Evolutionary conservation across 257 asterid species (phyloP), one percentile per base, ranked within the genome.

Genomic region (Eucommia ulmoides): DNA sequence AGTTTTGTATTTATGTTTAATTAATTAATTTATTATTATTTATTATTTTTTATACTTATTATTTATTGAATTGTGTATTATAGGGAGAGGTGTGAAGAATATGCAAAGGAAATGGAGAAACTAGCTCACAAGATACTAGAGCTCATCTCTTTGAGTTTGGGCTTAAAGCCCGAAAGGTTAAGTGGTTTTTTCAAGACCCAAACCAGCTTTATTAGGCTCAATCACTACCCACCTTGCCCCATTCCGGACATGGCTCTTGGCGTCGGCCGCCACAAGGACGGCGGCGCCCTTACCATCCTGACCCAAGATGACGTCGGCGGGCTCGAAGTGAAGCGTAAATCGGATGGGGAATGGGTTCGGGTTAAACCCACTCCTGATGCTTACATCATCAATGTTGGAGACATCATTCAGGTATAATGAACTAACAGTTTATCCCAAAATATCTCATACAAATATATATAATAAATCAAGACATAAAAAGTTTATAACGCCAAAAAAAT

Each of bases 231-330:
- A 0, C 74, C 80, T 0, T 85, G 93, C 59, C 92, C 92, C 8
- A 50, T 67, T 22, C 92, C 95, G 25, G 60, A 79, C n/a, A 66
- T 82, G 33, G 88, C 83, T 50, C 87, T 85, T 9, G 93, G 95
- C 1, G 84, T 80, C 2, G 88, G 92, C n/a, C 53, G 81, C 11
- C 94, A 83, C 65, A 83, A 77, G 71, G 94, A 80, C 25, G 78
- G 72, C 0, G 87, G 75, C 23, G 76, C 74, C 23, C 38, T 29
- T 5, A 29, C 38, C 38, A 29, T 29, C 38, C 38, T 29, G 38
- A 12, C 38, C 7, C 38, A 29, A 29, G 38, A 29, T 29, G 38
- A 29, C 12, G 38, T 29, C 12, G 38, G 12, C 7, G 38, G 38
- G 6, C 84, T 82, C 20, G 71, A 85, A 62, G 87, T 85, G 23